Percentiles rank a stretch among this genome's conserved stretches.
These are phyloP conservation scores for Pelargonium myrrhifolium DNA, from an alignment of 441 rosid species.

Conservation along the genomic window DNA sequence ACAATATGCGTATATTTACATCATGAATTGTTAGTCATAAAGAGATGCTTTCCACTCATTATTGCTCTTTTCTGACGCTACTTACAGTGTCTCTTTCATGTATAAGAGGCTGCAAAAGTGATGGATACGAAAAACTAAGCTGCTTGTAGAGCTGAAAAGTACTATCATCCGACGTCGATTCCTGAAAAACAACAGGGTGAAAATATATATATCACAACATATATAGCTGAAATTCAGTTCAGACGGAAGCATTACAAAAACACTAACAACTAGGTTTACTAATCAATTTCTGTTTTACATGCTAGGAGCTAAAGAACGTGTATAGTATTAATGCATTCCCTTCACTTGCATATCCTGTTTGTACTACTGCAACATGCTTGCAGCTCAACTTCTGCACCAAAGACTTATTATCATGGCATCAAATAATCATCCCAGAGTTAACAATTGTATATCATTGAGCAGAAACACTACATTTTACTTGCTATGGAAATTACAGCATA, in stretches of 20 bases:
- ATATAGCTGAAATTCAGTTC: background rate
- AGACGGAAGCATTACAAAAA: background rate
- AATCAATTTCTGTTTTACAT: too few species aligned
- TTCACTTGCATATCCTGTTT: background rate
- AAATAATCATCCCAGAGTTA: too few species aligned
- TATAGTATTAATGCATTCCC: background rate
- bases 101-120: slow-evolving; percentile 63
- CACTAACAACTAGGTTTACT: too few species aligned
- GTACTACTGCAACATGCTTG: background rate
- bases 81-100: slow-evolving; percentile 82
- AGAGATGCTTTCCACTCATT: background rate
- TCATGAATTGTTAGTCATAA: slow-evolving; percentile 6
- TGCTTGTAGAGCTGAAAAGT: slow-evolving; percentile 53
- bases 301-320: too few species aligned
- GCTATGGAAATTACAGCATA: too few species aligned
- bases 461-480: background rate
- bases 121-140: slow-evolving; percentile 61
- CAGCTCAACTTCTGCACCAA: background rate
- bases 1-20: background rate
- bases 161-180: slow-evolving; percentile 28
- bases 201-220: background rate
- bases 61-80: background rate
- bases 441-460: background rate
- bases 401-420: background rate
- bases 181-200: slow-evolving; percentile 27